Percentiles rank a stretch among this genome's conserved stretches.
phyloP scores from a whole-genome alignment of 306 rosid genomes.

The Casuarina equisetifolia region DNA sequence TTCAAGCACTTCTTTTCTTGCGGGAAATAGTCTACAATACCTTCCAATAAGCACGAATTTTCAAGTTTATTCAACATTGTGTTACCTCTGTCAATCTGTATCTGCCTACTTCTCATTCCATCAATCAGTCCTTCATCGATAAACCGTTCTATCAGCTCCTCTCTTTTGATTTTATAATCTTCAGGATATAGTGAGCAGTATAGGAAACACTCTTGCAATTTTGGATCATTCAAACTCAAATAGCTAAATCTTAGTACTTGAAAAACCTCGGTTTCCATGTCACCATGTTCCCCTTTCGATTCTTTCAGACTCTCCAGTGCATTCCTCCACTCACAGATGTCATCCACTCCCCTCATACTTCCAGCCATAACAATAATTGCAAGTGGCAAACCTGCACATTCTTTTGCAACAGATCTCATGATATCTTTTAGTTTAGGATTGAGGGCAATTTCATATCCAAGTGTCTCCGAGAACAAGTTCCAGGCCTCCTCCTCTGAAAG shows the following conservation, averaged over 20 bases:
- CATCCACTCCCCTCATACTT: conserved; percentile 21
- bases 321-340: conserved; percentile 21
- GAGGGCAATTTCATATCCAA: not conserved
- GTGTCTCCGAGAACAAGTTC: conserved; percentile 14
- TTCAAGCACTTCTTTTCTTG: not conserved
- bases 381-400: conserved; percentile 20
- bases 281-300: not conserved
- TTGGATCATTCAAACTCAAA: conserved; percentile 1
- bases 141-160: conserved; percentile 12
- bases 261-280: conserved; percentile 16
- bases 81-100: conserved; percentile 10
- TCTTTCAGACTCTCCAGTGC: not conserved
- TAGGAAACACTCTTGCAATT: conserved; percentile 11
- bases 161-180: conserved; percentile 11
- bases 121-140: conserved; percentile 17
- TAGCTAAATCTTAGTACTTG: conserved; percentile 9
- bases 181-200: conserved; percentile 12
- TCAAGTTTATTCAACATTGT: conserved; percentile 15
- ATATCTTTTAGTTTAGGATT: not conserved
- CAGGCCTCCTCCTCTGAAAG: conserved; percentile 21
- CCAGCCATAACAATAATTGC: not conserved
- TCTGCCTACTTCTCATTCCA: not conserved
- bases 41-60: conserved; percentile 12
- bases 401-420: not conserved
- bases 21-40: too few relatives aligned